These are phyloP conservation scores for Vaccinium darrowii DNA, from an alignment of 148 eudicot species.

Conservation along the genomic window DNA sequence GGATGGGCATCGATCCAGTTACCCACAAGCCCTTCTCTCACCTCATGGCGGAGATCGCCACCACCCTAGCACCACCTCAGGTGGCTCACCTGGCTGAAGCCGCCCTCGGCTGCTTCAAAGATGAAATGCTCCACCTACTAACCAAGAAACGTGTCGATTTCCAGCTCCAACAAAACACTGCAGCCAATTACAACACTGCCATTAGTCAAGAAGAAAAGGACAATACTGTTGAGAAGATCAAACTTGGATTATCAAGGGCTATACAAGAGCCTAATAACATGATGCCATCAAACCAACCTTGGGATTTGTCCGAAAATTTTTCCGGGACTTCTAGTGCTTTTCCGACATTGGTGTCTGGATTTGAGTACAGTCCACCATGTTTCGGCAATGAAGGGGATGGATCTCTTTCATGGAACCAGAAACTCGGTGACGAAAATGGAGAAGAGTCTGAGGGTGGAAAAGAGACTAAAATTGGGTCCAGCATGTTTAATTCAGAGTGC, in stretches of 20 bases:
- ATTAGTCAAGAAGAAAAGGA: slow-evolving; percentile 46
- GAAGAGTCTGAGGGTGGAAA: slow-evolving; percentile 49
- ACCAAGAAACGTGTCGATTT: slow-evolving; percentile 74
- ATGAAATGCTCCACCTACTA: slow-evolving; percentile 94
- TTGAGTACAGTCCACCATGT: slow-evolving; percentile 44
- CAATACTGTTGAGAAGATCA: slow-evolving; percentile 66
- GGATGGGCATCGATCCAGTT: slow-evolving; percentile 97
- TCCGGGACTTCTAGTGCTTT: slow-evolving; percentile 35
- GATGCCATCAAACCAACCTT: slow-evolving; percentile 45
- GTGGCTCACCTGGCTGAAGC: slow-evolving; percentile 93
- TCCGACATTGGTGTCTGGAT: slow-evolving; percentile 26
- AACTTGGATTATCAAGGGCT: slow-evolving; percentile 70
- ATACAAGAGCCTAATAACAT: slow-evolving; percentile 67
- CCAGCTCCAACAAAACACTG: slow-evolving; percentile 47
- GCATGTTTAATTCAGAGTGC: slow-evolving; percentile 60
- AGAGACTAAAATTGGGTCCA: slow-evolving; percentile 43
- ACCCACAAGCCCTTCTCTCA: slow-evolving; percentile 98
- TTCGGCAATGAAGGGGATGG: slow-evolving; percentile 53
- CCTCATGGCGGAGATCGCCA: slow-evolving; percentile 85
- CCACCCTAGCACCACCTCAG: slow-evolving; percentile 80
- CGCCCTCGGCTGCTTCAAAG: slow-evolving; percentile 93
- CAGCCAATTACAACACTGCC: slow-evolving; percentile 13
- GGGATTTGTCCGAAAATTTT: slow-evolving; percentile 43
- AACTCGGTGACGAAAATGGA: slow-evolving; percentile 50
- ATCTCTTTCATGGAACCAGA: slow-evolving; percentile 69